phyloP scores from a whole-genome alignment of 2,329 filamentous ascomycete species.

The Coniella lustricola region DNA sequence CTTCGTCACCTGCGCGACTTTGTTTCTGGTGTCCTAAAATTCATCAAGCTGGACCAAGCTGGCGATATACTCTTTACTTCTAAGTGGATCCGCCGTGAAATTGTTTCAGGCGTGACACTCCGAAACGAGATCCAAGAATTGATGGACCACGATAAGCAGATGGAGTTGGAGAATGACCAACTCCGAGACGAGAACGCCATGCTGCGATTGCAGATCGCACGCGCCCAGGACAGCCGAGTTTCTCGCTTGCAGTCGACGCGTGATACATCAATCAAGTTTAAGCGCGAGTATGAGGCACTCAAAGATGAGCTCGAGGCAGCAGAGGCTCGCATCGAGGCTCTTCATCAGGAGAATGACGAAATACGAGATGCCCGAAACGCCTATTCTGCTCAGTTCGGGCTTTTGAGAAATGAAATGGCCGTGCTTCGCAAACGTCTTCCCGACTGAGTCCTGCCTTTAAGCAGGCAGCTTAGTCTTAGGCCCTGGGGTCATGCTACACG shows the following conservation, averaged over 20 bases:
- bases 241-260: slow-evolving; percentile 54
- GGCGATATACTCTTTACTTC: slow-evolving; percentile 41
- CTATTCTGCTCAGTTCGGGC: too few relatives aligned
- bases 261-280: slow-evolving; percentile 41
- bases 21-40: slow-evolving; percentile 32
- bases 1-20: slow-evolving; percentile 47
- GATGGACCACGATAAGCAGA: slow-evolving; percentile 49
- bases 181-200: slow-evolving; percentile 45
- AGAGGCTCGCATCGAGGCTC: too few relatives aligned
- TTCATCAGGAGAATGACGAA: too few relatives aligned
- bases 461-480: too few relatives aligned
- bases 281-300: slow-evolving; percentile 55
- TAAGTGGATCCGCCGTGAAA: slow-evolving; percentile 37
- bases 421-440: too few relatives aligned
- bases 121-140: slow-evolving; percentile 49
- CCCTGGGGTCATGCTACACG: too few relatives aligned
- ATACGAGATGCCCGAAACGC: too few relatives aligned
- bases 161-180: slow-evolving; percentile 47
- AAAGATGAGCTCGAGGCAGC: slow-evolving; percentile 55
- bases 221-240: slow-evolving; percentile 52
- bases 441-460: too few relatives aligned
- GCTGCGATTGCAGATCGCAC: slow-evolving; percentile 42
- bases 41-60: not conserved
- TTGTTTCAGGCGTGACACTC: slow-evolving; percentile 57
- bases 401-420: too few relatives aligned